A percentile compares a stretch with the other conserved stretches of the same genome.
Evolutionary conservation across 768 basidiomycete genomes (phyloP).

Genomic region (Pleurotus giganteus): DNA sequence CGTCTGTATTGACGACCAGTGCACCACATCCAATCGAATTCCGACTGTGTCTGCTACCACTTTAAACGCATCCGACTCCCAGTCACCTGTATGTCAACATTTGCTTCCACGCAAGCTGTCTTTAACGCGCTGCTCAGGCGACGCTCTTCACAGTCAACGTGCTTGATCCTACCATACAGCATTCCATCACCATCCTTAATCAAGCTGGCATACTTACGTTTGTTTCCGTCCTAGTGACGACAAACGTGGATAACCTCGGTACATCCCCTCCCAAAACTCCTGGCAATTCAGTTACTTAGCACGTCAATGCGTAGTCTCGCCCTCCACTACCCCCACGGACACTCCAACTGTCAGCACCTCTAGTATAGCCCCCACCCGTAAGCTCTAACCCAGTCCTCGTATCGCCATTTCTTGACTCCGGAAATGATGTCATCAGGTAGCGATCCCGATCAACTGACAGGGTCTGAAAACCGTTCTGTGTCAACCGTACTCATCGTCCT

Average conservation of each 20-base stretch:
- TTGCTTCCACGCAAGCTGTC: too few species aligned
- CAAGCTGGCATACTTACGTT: conserved; percentile 4
- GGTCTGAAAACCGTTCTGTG: not conserved
- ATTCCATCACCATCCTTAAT: not conserved
- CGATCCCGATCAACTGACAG: not conserved
- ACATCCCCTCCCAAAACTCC: not conserved
- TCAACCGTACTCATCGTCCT: conserved; percentile 10
- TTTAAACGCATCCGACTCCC: too few species aligned
- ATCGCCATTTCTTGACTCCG: too few species aligned
- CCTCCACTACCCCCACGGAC: not conserved
- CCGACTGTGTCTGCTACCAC: too few species aligned
- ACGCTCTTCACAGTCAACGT: not conserved
- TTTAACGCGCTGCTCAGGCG: not conserved
- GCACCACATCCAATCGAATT: not conserved
- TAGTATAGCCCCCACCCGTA: too few species aligned
- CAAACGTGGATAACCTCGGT: not conserved
- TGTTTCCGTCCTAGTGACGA: conserved; percentile 1
- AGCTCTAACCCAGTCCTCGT: too few species aligned
- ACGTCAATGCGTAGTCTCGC: not conserved
- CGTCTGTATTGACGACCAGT: conserved; percentile 4
- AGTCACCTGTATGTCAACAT: too few species aligned
- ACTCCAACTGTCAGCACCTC: too few species aligned
- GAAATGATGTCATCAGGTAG: not conserved
- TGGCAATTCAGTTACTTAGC: not conserved
- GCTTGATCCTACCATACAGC: not conserved